phyloP scores from a whole-genome alignment of 2,329 filamentous ascomycete genomes.

The Alternaria alternata region DNA sequence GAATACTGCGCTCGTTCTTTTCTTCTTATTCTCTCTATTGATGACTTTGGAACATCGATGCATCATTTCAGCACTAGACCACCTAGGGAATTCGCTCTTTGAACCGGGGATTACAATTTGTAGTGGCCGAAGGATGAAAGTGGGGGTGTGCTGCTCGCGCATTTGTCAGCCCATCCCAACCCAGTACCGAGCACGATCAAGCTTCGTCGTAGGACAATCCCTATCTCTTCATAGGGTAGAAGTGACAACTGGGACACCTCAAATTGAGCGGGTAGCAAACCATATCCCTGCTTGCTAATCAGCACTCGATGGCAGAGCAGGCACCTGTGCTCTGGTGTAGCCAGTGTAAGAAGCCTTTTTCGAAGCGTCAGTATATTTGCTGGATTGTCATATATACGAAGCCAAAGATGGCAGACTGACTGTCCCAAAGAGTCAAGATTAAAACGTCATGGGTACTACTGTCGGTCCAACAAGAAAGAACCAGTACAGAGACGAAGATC shows the following conservation, averaged over 20 bases:
- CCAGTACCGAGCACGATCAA: background rate
- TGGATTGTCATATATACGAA: background rate
- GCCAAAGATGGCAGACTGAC: background rate
- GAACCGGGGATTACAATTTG: background rate
- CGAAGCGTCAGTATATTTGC: background rate
- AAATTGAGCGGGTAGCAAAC: background rate
- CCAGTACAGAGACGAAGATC: slow-evolving; percentile 5
- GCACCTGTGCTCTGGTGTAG: slow-evolving; percentile 3
- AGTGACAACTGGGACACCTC: background rate
- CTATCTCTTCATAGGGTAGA: background rate
- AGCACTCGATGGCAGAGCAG: background rate
- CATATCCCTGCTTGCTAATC: background rate
- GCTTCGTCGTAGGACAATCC: background rate
- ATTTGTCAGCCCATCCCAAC: background rate
- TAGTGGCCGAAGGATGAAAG: slow-evolving; percentile 1
- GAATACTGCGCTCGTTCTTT: too few relatives aligned
- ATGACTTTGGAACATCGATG: background rate
- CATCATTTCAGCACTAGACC: background rate
- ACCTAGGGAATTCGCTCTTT: background rate
- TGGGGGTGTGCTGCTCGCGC: background rate
- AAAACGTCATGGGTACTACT: slow-evolving; percentile 8
- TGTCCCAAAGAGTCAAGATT: background rate
- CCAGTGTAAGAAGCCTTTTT: slow-evolving; percentile 6
- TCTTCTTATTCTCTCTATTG: too few relatives aligned
- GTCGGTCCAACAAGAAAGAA: background rate